Evolutionary conservation across 2,329 filamentous ascomycete genomes (phyloP), one percentile per base, ranked within the genome.

Genomic region (Zelopaecilomyces penicillatus): DNA sequence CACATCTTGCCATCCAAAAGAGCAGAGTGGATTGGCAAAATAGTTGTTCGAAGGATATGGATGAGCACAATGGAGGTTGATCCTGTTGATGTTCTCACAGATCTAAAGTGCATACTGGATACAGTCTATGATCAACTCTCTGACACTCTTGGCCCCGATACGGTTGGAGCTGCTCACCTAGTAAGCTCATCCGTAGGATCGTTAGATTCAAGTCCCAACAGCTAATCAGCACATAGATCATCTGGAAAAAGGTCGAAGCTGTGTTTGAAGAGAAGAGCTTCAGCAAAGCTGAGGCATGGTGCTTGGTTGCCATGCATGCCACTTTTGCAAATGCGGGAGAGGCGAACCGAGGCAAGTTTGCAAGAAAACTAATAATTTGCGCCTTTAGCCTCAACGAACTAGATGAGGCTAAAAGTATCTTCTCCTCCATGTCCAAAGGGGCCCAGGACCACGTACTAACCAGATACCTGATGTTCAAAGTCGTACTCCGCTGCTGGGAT

Each of bases 211-310:
- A 11, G 12, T n/a, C 1, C 8, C 19, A 5, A 26, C 30, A 33
- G 29, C 37, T 8, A 2, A 26, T 11, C 30, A n/a, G 4, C 37
- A 26, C 27, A 8, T 48, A 91, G 85, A 62, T 95, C 4, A 65
- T 95, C 4, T 96, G 89, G 88, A 93, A 88, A 63, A 76, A 74
- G 28, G 70, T 86, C n/a, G 84, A 89, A 42, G 63, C 69, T 1
- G 68, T 70, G 10, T 79, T 77, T 49, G 65, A 64, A 1, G 70
- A 75, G 30, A 67, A 71, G 2, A 65, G 78, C 11, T 76, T 75
- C 44, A 66, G 71, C 3, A 52, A 69, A 10, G 76, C 83, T 1
- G 75, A 83, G 50, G 64, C 68, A 41, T 96, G 87, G 88, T 94
- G 87, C 54, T 70, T 63, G 6, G 59, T 88, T 12, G 82, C 85